A percentile compares a stretch with the other conserved stretches of the same genome.
These are phyloP conservation scores for Tetrahymena malaccensis DNA, from an alignment of 73 alveolate genomes.

Conservation along the genomic window DNA sequence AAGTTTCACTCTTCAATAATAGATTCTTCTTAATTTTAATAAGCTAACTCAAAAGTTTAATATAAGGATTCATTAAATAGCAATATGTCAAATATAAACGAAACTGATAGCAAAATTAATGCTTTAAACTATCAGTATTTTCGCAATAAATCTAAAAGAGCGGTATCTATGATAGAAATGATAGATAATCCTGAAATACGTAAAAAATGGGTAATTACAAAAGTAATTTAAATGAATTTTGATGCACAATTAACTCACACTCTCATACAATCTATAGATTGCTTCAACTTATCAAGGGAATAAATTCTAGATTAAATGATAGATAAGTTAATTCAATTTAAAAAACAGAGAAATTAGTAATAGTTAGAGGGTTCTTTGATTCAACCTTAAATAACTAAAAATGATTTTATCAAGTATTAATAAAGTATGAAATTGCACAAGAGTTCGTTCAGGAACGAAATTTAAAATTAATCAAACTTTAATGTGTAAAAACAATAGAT, in stretches of 20 bases:
- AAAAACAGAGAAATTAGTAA: not conserved
- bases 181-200: not conserved
- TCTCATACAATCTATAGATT: not conserved
- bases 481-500: not conserved
- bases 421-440: not conserved
- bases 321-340: not conserved
- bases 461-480: not conserved
- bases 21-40: not conserved
- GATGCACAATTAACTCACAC: not conserved
- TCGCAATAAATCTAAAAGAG: not conserved
- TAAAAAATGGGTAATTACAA: not conserved
- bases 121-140: not conserved
- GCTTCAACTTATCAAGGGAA: not conserved
- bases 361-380: not conserved
- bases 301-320: not conserved
- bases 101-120: not conserved
- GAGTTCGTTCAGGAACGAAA: not conserved
- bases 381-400: not conserved
- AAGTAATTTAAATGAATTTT: not conserved
- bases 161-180: not conserved
- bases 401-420: not conserved
- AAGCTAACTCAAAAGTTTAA: not conserved
- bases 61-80: not conserved
- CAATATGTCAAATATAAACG: not conserved
- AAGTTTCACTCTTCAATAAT: not conserved